Evolutionary conservation across 1,284 basidiomycete genomes (phyloP).

Genomic region (Ganoderma leucocontextum): DNA sequence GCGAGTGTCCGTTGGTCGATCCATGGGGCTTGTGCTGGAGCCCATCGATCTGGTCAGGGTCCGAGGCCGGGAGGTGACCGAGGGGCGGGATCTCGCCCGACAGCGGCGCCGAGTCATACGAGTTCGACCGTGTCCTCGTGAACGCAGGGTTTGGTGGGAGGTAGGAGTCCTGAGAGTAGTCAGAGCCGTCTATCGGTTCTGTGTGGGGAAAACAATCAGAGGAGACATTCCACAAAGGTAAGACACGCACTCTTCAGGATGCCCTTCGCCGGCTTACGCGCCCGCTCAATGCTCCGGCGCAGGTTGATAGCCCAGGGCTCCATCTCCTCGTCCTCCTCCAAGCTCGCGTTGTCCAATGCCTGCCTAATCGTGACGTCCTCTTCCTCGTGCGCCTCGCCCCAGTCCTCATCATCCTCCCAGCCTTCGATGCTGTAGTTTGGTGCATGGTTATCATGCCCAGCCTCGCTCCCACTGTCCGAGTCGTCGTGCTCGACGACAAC

Average conservation of each 20-base stretch:
- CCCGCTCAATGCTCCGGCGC: slow-evolving; percentile 71
- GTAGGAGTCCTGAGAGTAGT: slow-evolving; percentile 67
- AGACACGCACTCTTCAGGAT: slow-evolving; percentile 86
- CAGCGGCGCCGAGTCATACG: slow-evolving; percentile 71
- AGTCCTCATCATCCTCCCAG: slow-evolving; percentile 76
- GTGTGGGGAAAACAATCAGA: slow-evolving; percentile 34
- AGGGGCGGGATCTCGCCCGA: slow-evolving; percentile 72
- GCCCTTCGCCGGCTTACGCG: slow-evolving; percentile 76
- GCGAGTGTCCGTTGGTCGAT: slow-evolving; percentile 42
- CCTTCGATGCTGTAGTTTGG: slow-evolving; percentile 57
- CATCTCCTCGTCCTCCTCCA: slow-evolving; percentile 68
- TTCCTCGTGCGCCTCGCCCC: slow-evolving; percentile 70
- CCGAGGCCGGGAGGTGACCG: slow-evolving; percentile 79
- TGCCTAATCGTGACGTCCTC: slow-evolving; percentile 82
- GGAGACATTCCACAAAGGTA: slow-evolving; percentile 21
- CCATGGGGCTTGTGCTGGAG: slow-evolving; percentile 68
- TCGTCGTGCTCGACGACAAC: slow-evolving; percentile 78
- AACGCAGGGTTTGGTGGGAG: slow-evolving; percentile 56
- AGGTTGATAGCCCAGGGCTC: slow-evolving; percentile 77
- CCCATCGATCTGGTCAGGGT: slow-evolving; percentile 88
- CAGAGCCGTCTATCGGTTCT: slow-evolving; percentile 60
- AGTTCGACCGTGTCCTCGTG: slow-evolving; percentile 76
- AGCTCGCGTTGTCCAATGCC: slow-evolving; percentile 52
- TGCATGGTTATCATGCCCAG: slow-evolving; percentile 57
- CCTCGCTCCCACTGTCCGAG: slow-evolving; percentile 52